Evolutionary conservation across 176 grass and related monocot species (phyloP), one percentile per base, ranked within the genome.

Genomic region (Triticum monococcum): DNA sequence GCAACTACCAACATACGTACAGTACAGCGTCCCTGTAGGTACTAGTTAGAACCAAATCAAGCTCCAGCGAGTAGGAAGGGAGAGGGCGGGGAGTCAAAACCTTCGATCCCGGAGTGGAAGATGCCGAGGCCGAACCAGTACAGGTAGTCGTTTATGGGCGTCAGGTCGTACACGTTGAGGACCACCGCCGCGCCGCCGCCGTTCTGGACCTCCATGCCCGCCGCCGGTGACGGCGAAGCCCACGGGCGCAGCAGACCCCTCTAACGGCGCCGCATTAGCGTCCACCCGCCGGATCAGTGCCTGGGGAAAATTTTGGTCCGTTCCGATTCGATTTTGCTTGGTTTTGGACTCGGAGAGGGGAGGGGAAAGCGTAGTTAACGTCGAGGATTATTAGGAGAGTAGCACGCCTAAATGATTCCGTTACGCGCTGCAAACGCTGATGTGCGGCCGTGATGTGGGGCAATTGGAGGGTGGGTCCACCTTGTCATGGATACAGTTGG

Each of bases 41-140:
- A 28, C 28, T 28, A 30, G 71, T 8, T 12, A 74, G 38, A 75
- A 20, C n/a, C 89, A 75, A 68, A 72, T 12, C 17, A 41, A 64
- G 82, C 11, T 35, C 67, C 57, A 56, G 33, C 41, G 33, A 26
- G 18, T 14, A 10, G 31, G 3, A 78, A 57, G 31, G 4, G n/a
- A 28, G 5, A 5, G 23, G 36, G 26, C 28, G n/a, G 40, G 4
- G 28, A 9, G 5, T 79, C 7, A 33, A 8, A 33, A 95, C 93
- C 93, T 95, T 95, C 88, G 84, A 95, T 89, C 46, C 93, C 91
- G 70, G 93, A 95, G 81, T 92, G 93, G 84, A 92, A 95, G 61
- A 95, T 36, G 9, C 93, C 91, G 48, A 95, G 88, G 88, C 91
- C 93, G 69, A 92, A 61, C 88, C 88, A 91, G 54, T 95, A 95